phyloP scores from a whole-genome alignment of 2,329 filamentous ascomycete species.

The Keithomyces neogunnii region DNA sequence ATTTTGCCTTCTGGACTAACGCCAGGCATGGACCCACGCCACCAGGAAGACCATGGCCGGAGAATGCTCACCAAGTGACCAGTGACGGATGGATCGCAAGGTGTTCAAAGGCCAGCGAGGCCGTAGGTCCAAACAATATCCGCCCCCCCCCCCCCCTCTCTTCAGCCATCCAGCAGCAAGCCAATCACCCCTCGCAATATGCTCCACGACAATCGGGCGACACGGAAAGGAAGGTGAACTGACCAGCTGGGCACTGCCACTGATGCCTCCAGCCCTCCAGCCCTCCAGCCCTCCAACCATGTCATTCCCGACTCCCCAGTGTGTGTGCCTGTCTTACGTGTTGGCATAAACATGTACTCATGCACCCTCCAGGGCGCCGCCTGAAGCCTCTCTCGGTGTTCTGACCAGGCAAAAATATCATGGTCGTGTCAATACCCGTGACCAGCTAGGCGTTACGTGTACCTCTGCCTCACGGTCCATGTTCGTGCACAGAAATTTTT shows the following conservation, averaged over 20 bases:
- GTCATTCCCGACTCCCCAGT: not conserved
- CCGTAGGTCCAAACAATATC: too few relatives aligned
- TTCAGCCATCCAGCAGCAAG: not conserved
- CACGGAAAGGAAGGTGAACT: constrained; percentile 1
- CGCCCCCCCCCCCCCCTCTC: too few relatives aligned
- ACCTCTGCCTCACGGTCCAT: too few relatives aligned
- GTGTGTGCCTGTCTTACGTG: constrained; percentile 13
- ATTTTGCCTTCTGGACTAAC: constrained; percentile 21
- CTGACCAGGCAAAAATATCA: too few relatives aligned
- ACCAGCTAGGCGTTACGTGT: not conserved
- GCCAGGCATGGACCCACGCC: constrained; percentile 11
- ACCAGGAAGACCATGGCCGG: constrained; percentile 4
- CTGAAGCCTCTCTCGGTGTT: too few relatives aligned
- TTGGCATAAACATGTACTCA: not conserved
- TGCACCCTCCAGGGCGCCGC: too few relatives aligned
- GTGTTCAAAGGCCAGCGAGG: not conserved
- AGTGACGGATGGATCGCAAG: not conserved
- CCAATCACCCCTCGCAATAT: constrained; percentile 3
- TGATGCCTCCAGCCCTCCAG: not conserved
- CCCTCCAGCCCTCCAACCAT: not conserved
- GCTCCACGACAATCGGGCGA: constrained; percentile 6
- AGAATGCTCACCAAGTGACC: not conserved
- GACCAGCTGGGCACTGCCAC: not conserved
- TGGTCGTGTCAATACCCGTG: not conserved
- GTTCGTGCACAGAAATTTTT: not conserved